Base-by-base conservation (phyloP, 106 monocot genomes). In the Iris macrosiphon region DNA sequence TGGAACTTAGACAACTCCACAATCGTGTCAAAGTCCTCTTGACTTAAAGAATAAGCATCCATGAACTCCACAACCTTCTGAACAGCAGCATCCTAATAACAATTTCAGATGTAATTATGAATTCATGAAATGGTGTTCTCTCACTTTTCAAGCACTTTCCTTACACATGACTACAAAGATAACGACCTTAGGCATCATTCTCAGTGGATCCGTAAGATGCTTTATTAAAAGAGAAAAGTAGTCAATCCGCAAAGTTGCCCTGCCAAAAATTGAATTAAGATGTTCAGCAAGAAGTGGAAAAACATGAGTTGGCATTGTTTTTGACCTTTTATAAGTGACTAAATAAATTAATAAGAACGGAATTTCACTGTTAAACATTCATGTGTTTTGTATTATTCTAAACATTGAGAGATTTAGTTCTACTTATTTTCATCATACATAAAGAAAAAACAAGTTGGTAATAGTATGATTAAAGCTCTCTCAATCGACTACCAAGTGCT, bases 21-120 rank as follows among this genome's bases (percentile, higher is more conserved):
- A 59, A 98, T 67, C 13, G 87, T 82, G 37, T 98, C 91, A 47
- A 82, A 87, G 62, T 98, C 83, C 60, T 98, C 96, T 53, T 86
- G 90, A 55, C 70, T 98, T 60, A 98, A 64, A 48, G 91, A 98
- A 66, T 98, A 98, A 44, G 66, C 41, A 47, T 91, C 85, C 98
- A 98, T 98, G 45, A 98, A 84, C 49, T 87, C 80, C 39, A 98
- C 75, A 31, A 98, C 98, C 40, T 60, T 80, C 32, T 81, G 79
- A 64, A 91, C 91, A 60, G 91, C 98, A 66, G 22, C 83, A 59
- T 98, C 98, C 91, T 95, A 76, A 46, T 19, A 33, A 34, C 25
- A 22, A 27, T 41, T 32, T 14, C 15, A 62, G 15, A 53, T 19
- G 7, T 20, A 53, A 33, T 32, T 14, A 57, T 57, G 25, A 57